A percentile compares a stretch with the other conserved stretches of the same genome.
phyloP scores from a whole-genome alignment of 345 rosid genomes.

The Turritis glabra region DNA sequence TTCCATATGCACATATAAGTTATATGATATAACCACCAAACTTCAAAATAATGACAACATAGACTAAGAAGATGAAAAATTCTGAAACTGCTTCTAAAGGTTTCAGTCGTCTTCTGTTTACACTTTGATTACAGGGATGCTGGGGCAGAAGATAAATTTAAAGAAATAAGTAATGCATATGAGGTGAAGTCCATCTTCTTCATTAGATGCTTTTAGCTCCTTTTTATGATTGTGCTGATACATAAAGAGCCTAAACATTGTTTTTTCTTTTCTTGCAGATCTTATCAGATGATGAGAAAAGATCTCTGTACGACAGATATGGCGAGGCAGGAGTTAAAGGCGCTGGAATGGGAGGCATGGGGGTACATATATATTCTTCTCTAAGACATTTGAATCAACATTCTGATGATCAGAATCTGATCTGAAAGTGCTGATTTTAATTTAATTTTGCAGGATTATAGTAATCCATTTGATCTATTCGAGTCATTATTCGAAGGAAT shows the following conservation, averaged over 20 bases:
- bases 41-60: neutral
- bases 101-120: neutral
- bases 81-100: neutral
- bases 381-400: conserved; percentile 7
- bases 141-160: conserved; percentile 89
- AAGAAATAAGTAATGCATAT: conserved; percentile 97
- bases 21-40: neutral
- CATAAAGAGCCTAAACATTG: conserved; percentile 4
- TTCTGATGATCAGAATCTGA: neutral
- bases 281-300: conserved; percentile 92
- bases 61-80: neutral
- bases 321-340: conserved; percentile 99
- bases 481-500: conserved; percentile 90
- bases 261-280: conserved; percentile 51
- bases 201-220: conserved; percentile 5
- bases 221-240: neutral
- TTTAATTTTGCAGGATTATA: conserved; percentile 67
- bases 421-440: neutral
- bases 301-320: conserved; percentile 88
- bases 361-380: conserved; percentile 49
- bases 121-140: conserved; percentile 61
- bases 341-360: conserved; percentile 88
- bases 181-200: conserved; percentile 61
- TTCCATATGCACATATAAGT: neutral
- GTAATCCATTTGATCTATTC: conserved; percentile 92